Base-by-base conservation (phyloP, 1,139 yeast genomes). In the Hyphopichia burtonii region DNA sequence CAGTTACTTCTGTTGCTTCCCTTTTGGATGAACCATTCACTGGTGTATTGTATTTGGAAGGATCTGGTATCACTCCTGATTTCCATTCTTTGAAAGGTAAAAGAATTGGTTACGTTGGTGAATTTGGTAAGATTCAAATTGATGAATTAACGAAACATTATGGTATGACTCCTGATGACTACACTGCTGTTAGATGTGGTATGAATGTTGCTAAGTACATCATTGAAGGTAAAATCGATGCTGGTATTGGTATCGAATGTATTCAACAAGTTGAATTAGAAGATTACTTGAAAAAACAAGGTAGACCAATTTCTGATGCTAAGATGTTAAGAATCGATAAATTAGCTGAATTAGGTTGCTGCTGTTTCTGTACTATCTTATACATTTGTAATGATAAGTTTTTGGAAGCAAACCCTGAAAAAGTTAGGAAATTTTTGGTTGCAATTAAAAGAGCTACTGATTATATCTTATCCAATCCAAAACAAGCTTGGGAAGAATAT, bases 171-270 rank as follows among this genome's bases (percentile, higher is more conserved):
- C 81, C 81, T 19, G 65, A 65, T 33, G 82, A 78, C 55, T 78
- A 77, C 56, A 76, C 80, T 41, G 80, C 82, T n/a, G 79, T 78
- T 39, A 68, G 82, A 56, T 76, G 82, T 51, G 82, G 83, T 40
- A 78, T 78, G 83, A 78, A 78, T 51, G 82, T 78, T 39, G 80
- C 82, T 44, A 76, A 75, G 53, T 71, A 70, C 51, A 76, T 78
- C 51, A 72, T 78, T 44, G 79, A 76, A 44, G 82, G 81, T 31
- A 65, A 68, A 48, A 76, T 78, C 42, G 80, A 78, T 55, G 82
- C 82, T 42, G 82, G 82, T 43, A 71, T 77, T 54, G 82, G 83
- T 50, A 74, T 78, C 46, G 83, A 78, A 55, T 76, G 81, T 57
- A 75, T 78, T 54, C 82, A 78, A 58, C 81, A 75, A 58, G 82